A percentile compares a stretch with the other conserved stretches of the same genome.
phyloP scores from a whole-genome alignment of 805 yeast species.

The Starmerella tilneyi region DNA sequence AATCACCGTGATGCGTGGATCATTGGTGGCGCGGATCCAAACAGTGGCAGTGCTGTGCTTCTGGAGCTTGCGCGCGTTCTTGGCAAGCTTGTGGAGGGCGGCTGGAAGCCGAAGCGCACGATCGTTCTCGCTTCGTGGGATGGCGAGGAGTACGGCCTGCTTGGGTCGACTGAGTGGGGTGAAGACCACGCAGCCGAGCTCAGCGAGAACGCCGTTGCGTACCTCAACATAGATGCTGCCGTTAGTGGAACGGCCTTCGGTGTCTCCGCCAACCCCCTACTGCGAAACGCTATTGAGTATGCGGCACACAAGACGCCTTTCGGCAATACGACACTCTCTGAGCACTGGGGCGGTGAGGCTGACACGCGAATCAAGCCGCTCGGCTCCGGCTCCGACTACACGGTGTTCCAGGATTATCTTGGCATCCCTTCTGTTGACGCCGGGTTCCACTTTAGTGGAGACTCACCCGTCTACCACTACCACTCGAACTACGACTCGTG shows the following conservation, averaged over 20 bases:
- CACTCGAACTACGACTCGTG: slow-evolving; percentile 67
- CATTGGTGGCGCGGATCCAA: slow-evolving; percentile 73
- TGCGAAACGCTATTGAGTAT: slow-evolving; percentile 39
- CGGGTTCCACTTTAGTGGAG: slow-evolving; percentile 42
- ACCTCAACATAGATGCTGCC: slow-evolving; percentile 60
- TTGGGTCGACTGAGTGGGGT: slow-evolving; percentile 73
- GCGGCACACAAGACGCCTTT: slow-evolving; percentile 43
- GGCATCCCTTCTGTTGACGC: slow-evolving; percentile 43
- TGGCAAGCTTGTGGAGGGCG: slow-evolving; percentile 40
- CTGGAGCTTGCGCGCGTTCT: slow-evolving; percentile 56
- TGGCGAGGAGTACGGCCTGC: slow-evolving; percentile 60
- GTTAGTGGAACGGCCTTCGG: slow-evolving; percentile 45
- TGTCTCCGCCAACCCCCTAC: slow-evolving; percentile 50
- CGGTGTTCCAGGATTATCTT: slow-evolving; percentile 36
- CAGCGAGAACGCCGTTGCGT: slow-evolving; percentile 47
- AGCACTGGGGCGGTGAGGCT: slow-evolving; percentile 29
- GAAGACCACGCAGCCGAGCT: slow-evolving; percentile 45
- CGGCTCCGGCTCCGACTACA: slow-evolving; percentile 64
- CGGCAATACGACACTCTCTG: slow-evolving; percentile 28
- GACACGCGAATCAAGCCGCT: slow-evolving; percentile 37
- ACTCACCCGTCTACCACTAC: slow-evolving; percentile 54
- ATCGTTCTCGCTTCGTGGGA: slow-evolving; percentile 71
- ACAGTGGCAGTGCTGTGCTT: slow-evolving; percentile 57
- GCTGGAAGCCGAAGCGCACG: slow-evolving; percentile 67
- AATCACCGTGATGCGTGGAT: slow-evolving; percentile 79